phyloP scores from a whole-genome alignment of 352 stramenopile genomes.

The Pythium insidiosum region DNA sequence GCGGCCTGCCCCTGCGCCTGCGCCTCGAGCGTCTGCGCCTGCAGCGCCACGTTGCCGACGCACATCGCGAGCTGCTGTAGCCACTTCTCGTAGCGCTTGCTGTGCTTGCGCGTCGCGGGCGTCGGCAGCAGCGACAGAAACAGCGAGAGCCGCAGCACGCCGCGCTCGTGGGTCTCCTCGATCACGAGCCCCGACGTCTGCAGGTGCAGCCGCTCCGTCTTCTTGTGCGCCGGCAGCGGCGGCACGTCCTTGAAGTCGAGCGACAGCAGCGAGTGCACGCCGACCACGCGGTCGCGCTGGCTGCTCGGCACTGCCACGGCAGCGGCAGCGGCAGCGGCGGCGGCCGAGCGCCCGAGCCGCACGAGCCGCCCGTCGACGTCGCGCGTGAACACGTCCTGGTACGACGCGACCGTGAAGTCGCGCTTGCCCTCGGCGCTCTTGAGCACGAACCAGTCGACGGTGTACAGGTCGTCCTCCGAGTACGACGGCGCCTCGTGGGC shows the following conservation, averaged over 20 bases:
- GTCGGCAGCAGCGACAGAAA: constrained; percentile 49
- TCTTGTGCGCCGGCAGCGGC: constrained; percentile 29
- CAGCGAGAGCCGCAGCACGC: constrained; percentile 35
- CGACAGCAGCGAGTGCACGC: constrained; percentile 45
- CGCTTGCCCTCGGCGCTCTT: constrained; percentile 30
- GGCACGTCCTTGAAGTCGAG: constrained; percentile 66
- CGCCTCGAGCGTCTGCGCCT: constrained; percentile 14
- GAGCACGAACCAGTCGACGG: constrained; percentile 59
- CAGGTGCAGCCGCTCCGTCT: constrained; percentile 42
- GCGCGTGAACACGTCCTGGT: constrained; percentile 54
- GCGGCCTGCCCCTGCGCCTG: too few relatives aligned
- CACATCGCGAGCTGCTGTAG: constrained; percentile 29
- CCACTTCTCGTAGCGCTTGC: constrained; percentile 53
- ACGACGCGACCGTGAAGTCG: constrained; percentile 67
- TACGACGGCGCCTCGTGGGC: constrained; percentile 3
- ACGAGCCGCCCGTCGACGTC: constrained; percentile 15
- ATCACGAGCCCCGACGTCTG: constrained; percentile 62
- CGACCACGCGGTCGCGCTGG: constrained; percentile 21
- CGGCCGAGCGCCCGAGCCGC: constrained; percentile 6
- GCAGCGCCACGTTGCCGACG: constrained; percentile 25
- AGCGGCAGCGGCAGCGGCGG: too few relatives aligned
- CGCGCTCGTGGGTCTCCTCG: constrained; percentile 32
- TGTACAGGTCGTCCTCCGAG: constrained; percentile 55
- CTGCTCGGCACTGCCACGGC: too few relatives aligned
- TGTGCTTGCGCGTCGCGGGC: constrained; percentile 29